phyloP scores from a whole-genome alignment of 345 rosid genomes.

The Hypericum perforatum region DNA sequence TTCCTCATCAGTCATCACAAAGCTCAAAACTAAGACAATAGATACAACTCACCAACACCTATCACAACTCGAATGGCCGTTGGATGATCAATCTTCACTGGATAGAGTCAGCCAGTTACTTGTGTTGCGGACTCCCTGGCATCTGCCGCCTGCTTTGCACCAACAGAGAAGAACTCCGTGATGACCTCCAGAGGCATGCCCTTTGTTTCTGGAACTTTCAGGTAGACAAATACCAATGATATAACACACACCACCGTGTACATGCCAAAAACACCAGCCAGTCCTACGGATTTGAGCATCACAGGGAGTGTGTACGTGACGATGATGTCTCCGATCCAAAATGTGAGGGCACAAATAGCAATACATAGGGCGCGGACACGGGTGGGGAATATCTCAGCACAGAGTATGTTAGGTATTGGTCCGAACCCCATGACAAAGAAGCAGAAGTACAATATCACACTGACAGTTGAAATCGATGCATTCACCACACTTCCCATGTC shows the following conservation, averaged over 20 bases:
- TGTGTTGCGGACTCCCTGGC: slow-evolving; percentile 10
- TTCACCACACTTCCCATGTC: slow-evolving; percentile 40
- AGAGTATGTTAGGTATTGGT: slow-evolving; percentile 87
- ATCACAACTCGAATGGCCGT: too few species aligned
- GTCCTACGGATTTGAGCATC: slow-evolving; percentile 66
- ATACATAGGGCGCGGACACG: slow-evolving; percentile 86
- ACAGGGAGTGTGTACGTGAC: slow-evolving; percentile 82
- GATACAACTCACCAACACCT: too few species aligned
- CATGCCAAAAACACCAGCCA: slow-evolving; percentile 77
- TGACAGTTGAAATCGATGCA: slow-evolving; percentile 57
- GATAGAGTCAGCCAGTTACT: too few species aligned
- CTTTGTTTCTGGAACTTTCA: slow-evolving; percentile 86
- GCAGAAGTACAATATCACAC: slow-evolving; percentile 71
- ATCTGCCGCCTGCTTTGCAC: slow-evolving; percentile 59
- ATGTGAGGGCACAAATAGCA: slow-evolving; percentile 75
- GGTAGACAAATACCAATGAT: slow-evolving; percentile 60
- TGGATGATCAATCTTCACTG: too few species aligned
- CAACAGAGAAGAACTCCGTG: slow-evolving; percentile 75
- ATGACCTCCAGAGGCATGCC: slow-evolving; percentile 99
- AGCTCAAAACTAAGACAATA: too few species aligned
- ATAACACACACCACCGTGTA: slow-evolving; percentile 62
- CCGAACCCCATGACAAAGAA: slow-evolving; percentile 98
- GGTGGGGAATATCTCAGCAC: slow-evolving; percentile 94
- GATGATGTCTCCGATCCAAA: slow-evolving; percentile 71
- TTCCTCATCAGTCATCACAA: too few species aligned